phyloP scores from a whole-genome alignment of 1,284 basidiomycete genomes.

The Coriolopsis trogii region DNA sequence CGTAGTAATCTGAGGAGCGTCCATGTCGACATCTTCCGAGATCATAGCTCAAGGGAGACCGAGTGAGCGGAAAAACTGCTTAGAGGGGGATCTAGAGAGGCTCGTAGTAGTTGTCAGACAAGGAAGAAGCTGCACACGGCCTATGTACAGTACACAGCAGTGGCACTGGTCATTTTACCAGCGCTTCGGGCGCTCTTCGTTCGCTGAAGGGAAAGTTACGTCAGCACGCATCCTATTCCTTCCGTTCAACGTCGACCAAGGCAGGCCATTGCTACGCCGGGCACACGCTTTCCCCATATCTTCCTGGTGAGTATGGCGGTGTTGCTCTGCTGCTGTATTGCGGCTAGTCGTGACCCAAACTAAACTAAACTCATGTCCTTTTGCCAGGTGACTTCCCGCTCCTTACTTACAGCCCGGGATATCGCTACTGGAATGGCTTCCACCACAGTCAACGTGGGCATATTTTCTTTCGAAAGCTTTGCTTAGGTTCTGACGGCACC shows the following conservation, averaged over 20 bases:
- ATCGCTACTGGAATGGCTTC: conserved; percentile 37
- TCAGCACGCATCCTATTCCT: conserved; percentile 26
- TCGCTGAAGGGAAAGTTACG: conserved; percentile 14
- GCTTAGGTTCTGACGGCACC: neutral
- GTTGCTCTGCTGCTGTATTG: no score
- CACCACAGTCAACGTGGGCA: conserved; percentile 37
- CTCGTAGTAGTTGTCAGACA: neutral
- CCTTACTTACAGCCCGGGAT: conserved; percentile 20
- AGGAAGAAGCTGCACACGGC: neutral
- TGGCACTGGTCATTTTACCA: conserved; percentile 13
- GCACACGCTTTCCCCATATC: conserved; percentile 8
- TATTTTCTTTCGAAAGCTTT: neutral
- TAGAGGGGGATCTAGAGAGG: neutral
- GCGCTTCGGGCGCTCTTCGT: no score
- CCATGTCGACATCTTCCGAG: conserved; percentile 58
- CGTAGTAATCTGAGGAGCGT: conserved; percentile 78
- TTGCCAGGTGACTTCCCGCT: conserved; percentile 15
- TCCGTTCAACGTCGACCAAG: conserved; percentile 16
- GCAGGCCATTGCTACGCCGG: conserved; percentile 19
- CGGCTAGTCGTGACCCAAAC: no score
- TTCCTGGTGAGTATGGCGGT: conserved; percentile 11
- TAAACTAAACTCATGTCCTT: no score
- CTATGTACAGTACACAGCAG: neutral
- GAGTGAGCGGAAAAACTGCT: neutral
- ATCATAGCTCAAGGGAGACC: conserved; percentile 21